Conservation (phyloP, 257 asterid species). For the Capsicum rhomboideum region DNA sequence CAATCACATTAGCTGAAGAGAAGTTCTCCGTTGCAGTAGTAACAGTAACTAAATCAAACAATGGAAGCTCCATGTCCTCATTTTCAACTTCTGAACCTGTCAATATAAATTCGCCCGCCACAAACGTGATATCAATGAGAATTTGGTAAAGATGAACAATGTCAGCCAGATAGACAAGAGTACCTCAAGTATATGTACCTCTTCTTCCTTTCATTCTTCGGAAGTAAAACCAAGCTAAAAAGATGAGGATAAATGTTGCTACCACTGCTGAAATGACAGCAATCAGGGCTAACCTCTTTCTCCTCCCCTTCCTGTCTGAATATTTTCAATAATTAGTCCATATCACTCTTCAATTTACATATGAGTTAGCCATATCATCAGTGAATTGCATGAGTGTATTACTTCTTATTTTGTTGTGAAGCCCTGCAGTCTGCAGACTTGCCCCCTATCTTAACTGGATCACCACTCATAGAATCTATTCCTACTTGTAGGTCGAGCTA, state of each 20-base stretch:
- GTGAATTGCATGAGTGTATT: neutral
- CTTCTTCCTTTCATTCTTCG: neutral
- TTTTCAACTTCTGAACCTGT: neutral
- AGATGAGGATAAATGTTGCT: neutral
- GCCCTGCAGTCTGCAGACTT: neutral
- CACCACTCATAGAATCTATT: neutral
- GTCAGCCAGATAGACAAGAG: neutral
- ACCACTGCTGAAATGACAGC: neutral
- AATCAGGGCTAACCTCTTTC: neutral
- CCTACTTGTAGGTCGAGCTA: neutral
- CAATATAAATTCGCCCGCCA: neutral
- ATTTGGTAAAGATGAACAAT: neutral
- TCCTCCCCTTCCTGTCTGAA: neutral
- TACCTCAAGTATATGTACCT: neutral
- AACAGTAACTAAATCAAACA: conserved; percentile 4
- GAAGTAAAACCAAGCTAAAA: neutral
- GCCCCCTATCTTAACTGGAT: neutral
- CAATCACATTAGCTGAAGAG: conserved; percentile 10
- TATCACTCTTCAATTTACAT: neutral
- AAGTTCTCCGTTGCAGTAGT: neutral
- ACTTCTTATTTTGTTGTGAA: neutral
- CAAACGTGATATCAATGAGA: neutral
- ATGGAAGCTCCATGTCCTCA: conserved; percentile 5
- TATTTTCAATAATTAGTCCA: neutral
- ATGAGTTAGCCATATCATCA: neutral